Conservation (phyloP, 2,329 filamentous ascomycete genomes). For the Penicillium sp. region DNA sequence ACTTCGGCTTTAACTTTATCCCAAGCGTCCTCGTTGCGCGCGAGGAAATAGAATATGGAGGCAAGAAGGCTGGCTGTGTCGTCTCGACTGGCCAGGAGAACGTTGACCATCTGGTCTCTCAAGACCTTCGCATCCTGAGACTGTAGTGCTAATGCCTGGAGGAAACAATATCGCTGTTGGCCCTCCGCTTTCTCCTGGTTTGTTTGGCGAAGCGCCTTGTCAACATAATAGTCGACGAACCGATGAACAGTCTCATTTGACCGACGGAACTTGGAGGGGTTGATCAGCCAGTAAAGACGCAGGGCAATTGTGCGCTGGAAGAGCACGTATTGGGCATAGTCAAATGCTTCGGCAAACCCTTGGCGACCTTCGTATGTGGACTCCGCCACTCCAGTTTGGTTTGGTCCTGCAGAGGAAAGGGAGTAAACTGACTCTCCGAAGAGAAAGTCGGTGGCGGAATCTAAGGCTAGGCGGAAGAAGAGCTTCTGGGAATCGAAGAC, state of each 20-base stretch:
- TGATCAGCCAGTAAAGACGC: conserved; percentile 45
- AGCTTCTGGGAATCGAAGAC: conserved; percentile 65
- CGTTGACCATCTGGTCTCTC: conserved; percentile 53
- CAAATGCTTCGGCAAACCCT: conserved; percentile 44
- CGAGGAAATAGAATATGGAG: conserved; percentile 52
- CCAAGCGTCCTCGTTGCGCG: conserved; percentile 43
- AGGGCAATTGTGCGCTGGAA: conserved; percentile 36
- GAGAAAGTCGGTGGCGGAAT: conserved; percentile 70
- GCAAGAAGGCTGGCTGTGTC: conserved; percentile 52
- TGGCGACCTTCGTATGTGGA: conserved; percentile 7
- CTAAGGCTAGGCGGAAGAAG: conserved; percentile 69
- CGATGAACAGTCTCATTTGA: conserved; percentile 52
- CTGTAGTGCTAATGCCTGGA: conserved; percentile 57
- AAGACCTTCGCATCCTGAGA: conserved; percentile 52
- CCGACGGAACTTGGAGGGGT: neutral
- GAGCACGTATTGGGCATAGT: conserved; percentile 29
- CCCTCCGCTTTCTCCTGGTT: neutral
- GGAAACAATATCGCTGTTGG: neutral
- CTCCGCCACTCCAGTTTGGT: neutral
- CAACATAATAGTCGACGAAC: neutral
- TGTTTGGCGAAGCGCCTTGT: neutral
- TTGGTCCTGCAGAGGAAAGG: conserved; percentile 23
- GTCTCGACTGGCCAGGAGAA: conserved; percentile 32
- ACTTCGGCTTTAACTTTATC: no score
- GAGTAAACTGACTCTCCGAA: conserved; percentile 63